These are phyloP conservation scores for Didymellaceae sp. DNA, from an alignment of 2,329 filamentous ascomycete genomes.

Conservation along the genomic window DNA sequence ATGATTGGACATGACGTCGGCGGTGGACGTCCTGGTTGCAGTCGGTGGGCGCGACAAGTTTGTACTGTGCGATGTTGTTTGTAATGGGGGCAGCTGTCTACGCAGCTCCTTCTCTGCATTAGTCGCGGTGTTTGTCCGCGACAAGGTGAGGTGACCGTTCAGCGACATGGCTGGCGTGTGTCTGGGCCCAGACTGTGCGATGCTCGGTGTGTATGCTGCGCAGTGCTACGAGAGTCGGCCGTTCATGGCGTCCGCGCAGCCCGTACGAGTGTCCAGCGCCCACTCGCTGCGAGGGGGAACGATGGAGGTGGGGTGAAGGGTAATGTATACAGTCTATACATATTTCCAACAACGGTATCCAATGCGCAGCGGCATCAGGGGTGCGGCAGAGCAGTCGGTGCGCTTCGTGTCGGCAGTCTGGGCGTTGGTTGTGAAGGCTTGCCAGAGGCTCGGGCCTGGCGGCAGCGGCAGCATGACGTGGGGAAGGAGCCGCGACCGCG, in stretches of 20 bases:
- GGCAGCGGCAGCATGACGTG: slow-evolving; percentile 11
- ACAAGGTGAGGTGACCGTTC: slow-evolving; percentile 15
- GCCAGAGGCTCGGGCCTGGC: not conserved
- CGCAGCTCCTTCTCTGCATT: slow-evolving; percentile 40
- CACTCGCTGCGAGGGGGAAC: slow-evolving; percentile 20
- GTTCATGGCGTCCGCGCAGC: slow-evolving; percentile 32
- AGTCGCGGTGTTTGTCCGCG: slow-evolving; percentile 19
- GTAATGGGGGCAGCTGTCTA: slow-evolving; percentile 33
- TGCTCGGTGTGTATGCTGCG: slow-evolving; percentile 19
- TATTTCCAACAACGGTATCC: slow-evolving; percentile 20
- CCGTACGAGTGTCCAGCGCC: slow-evolving; percentile 24
- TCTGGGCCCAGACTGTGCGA: not conserved
- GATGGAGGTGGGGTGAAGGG: slow-evolving; percentile 7
- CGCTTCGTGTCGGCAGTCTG: not conserved
- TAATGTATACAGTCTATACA: slow-evolving; percentile 24
- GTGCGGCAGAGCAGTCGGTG: not conserved
- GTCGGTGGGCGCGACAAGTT: slow-evolving; percentile 21
- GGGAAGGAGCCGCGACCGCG: slow-evolving; percentile 10
- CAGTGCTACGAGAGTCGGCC: slow-evolving; percentile 15
- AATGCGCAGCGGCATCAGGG: slow-evolving; percentile 13
- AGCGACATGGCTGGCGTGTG: slow-evolving; percentile 15
- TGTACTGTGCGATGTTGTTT: slow-evolving; percentile 30
- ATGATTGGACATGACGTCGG: slow-evolving; percentile 18
- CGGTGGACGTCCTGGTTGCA: slow-evolving; percentile 16
- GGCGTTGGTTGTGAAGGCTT: slow-evolving; percentile 9